Evolutionary conservation across 2,329 filamentous ascomycete genomes (phyloP).

Genomic region (Penicillium verrucosum): DNA sequence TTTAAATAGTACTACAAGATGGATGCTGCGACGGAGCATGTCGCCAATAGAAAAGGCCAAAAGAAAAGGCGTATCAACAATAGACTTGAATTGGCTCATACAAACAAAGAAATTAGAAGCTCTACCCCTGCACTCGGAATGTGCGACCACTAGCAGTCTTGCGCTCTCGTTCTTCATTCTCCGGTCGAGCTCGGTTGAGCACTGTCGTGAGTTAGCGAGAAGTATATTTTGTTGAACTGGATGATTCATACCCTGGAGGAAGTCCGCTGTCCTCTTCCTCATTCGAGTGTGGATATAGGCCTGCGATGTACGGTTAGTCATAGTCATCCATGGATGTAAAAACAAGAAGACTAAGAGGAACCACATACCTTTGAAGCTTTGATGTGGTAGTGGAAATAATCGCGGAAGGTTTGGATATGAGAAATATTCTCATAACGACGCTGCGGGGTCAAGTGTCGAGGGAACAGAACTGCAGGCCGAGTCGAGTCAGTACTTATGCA

Average conservation of each 20-base stretch:
- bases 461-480: constrained; percentile 72
- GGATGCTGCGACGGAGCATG: neutral
- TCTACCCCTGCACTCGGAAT: constrained; percentile 64
- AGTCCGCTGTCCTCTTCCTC: constrained; percentile 95
- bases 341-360: neutral
- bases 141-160: constrained; percentile 97
- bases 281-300: constrained; percentile 98
- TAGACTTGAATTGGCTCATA: constrained; percentile 19
- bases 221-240: no score
- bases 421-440: constrained; percentile 93
- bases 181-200: constrained; percentile 89
- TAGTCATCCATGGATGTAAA: neutral
- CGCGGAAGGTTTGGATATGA: constrained; percentile 98
- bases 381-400: constrained; percentile 99
- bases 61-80: neutral
- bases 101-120: constrained; percentile 11
- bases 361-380: constrained; percentile 81
- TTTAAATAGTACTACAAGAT: neutral
- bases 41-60: no score
- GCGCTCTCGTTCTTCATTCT: constrained; percentile 93
- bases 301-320: constrained; percentile 37
- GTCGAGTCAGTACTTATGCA: constrained; percentile 14
- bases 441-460: constrained; percentile 85
- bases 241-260: constrained; percentile 75
- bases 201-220: constrained; percentile 56